Conservation (phyloP, 257 asterid genomes). For the Solanum rostratum region DNA sequence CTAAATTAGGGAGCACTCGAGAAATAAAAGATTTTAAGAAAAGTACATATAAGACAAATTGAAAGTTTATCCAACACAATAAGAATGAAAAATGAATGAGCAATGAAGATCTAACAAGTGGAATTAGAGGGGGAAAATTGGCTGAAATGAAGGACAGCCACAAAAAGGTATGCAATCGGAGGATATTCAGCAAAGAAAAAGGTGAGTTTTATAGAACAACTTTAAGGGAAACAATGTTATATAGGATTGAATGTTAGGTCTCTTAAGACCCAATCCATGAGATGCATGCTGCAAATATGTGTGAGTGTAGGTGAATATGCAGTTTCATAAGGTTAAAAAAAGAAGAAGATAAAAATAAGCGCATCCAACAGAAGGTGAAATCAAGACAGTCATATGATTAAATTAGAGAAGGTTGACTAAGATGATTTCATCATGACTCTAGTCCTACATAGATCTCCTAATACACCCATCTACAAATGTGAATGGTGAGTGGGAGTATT, state of each 20-base stretch:
- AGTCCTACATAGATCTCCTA: not conserved
- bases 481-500: not conserved
- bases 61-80: not conserved
- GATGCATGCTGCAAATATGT: not conserved
- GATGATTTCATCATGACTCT: not conserved
- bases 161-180: not conserved
- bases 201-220: not conserved
- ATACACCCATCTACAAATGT: not conserved
- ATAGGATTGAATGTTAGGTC: not conserved
- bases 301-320: not conserved
- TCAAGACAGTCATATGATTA: not conserved
- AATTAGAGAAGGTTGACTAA: not conserved
- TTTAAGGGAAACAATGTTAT: not conserved
- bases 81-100: not conserved
- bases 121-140: not conserved
- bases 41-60: not conserved
- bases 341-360: not conserved
- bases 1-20: not conserved
- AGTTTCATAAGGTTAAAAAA: not conserved
- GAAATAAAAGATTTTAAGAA: not conserved
- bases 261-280: not conserved
- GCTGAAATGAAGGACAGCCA: not conserved
- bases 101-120: not conserved
- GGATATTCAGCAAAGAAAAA: not conserved
- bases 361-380: not conserved